Base-by-base conservation (phyloP, 2,329 filamentous ascomycete genomes). In the Lasiodiplodia hormozganensis region DNA sequence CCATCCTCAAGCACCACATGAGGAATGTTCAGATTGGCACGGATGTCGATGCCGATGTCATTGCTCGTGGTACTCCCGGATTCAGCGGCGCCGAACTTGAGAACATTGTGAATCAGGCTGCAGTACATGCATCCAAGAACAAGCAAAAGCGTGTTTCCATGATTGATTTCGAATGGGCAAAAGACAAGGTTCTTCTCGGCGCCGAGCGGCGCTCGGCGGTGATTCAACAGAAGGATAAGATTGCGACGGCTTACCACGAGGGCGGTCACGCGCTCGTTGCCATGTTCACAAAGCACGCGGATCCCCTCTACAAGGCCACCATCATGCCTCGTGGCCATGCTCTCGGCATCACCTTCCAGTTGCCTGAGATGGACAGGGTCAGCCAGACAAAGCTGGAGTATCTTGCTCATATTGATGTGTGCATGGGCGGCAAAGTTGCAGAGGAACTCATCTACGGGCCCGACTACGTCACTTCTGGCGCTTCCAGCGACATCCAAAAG, bases 171-270 rank as follows among this genome's bases (percentile, higher is more conserved):
- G 94, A 97, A 74, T 99, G 95, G 94, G 96, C 96, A 68, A 98
- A 97, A 82, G 96, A 99, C 83, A 96, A 96, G 82, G 92, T 99
- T 66, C 91, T 97, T 79, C 97, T 99, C 93, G 96, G 96, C 47
- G 92, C 95, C 2, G 96, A 99, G 82, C 89, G 91, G 77, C 92
- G 90, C 78, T 97, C 91, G 73, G 93, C 95, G 82, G 88, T 97
- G 68, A 95, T 99, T 68, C 92, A 91, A 53, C 89, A 95, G 71
- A 94, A 97, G 82, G 96, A 99, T 82, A 98, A 96, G 83, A 88
- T 96, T 74, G 90, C 94, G 85, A 97, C 94, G n/a, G 94, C 94
- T 1, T 97, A 97, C 76, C 94, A 97, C 76, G 96, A 99, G 82
- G 96, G 95, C 68, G 96, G 96, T 2, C 96, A 99, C 79, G 94